Evolutionary conservation across 2,329 filamentous ascomycete species (phyloP), one percentile per base, ranked within the genome.

Genomic region (Penicillium occitanis): DNA sequence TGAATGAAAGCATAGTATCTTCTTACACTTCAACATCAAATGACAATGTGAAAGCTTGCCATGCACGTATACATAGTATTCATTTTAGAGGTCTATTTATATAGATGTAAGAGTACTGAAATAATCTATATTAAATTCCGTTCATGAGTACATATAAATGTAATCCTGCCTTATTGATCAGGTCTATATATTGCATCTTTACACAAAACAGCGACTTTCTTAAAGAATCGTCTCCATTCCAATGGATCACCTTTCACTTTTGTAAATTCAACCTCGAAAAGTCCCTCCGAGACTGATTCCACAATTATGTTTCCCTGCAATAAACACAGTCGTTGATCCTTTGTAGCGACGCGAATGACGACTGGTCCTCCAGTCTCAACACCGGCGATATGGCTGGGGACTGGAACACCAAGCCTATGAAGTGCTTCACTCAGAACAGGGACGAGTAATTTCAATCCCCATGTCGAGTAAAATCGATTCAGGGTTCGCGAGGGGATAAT

Each of bases 201-300:
- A 80, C 93, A 96, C 67, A 94, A 83, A 69, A 96, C 84, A 35
- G 91, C 91, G n/a, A 97, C 87, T 78, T 92, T 93, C 81, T 99
- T 99, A 84, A 99, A 99, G 76, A 99, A 92, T 40, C 95, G 84
- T 68, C 95, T 87, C 95, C 96, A 99, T 81, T 98, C 94, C 60
- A 99, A 80, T 5, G 95, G 95, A 81, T 99, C 95, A 5, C 95
- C 95, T 81, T 97, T 97, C 63, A 91, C 86, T 81, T 99, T 99
- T 70, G 96, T 87, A 75, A 99, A 98, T 61, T 92, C 86, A 33
- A 97, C 91, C 77, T 97, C 93, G 28, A 93, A 84, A 37, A 94
- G 78, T 68, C 91, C 89, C 19, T 80, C 81, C 0, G 81, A 81
- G 1, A 82, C 78, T 60, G 73, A 75, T 59, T 82, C 80, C 57